These are phyloP conservation scores for Carex cristatella DNA, from an alignment of 176 grass and related monocot genomes.

Conservation along the genomic window DNA sequence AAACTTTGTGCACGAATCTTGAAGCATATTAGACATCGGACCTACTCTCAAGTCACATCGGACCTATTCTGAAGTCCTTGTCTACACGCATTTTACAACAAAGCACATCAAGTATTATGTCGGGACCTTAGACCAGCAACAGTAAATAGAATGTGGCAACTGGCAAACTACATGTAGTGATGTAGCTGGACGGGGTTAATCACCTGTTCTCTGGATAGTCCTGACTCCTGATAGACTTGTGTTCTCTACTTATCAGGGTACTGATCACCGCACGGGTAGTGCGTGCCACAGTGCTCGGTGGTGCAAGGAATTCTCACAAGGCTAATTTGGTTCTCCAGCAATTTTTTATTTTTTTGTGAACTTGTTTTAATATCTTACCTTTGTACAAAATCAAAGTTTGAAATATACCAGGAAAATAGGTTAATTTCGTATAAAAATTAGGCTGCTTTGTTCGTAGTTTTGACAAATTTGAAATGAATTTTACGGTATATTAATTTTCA, in stretches of 20 bases:
- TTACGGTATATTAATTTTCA: no score
- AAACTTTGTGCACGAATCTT: no score
- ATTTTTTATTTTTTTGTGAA: background rate
- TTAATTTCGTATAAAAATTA: background rate
- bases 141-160: background rate
- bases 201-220: background rate
- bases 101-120: background rate
- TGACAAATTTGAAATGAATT: no score
- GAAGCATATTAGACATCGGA: no score
- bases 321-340: background rate
- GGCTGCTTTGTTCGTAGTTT: no score
- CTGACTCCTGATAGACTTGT: background rate
- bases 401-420: background rate
- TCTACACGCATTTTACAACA: background rate
- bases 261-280: background rate
- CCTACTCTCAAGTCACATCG: no score
- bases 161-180: background rate
- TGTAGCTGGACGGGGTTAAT: constrained; percentile 5
- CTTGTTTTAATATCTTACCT: background rate
- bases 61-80: background rate
- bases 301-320: background rate
- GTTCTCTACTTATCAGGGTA: background rate
- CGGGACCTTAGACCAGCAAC: background rate
- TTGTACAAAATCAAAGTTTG: background rate
- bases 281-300: background rate